Evolutionary conservation across 2,329 filamentous ascomycete species (phyloP).

Genomic region (Pseudocercospora ulei): DNA sequence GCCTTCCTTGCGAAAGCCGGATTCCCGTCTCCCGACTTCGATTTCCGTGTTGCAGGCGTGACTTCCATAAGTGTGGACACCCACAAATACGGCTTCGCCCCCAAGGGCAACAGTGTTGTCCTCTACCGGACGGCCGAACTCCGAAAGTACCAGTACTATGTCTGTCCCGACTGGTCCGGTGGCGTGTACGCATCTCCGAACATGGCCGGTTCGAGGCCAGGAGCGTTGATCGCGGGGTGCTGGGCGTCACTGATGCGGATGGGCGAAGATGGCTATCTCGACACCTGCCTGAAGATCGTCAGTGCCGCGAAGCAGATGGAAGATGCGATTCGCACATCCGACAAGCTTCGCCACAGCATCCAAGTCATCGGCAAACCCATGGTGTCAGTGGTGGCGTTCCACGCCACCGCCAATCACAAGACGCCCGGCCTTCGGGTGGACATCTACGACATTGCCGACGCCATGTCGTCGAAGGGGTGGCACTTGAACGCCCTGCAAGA

Average conservation of each 20-base stretch:
- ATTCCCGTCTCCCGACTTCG: slow-evolving; percentile 78
- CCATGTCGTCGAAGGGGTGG: slow-evolving; percentile 76
- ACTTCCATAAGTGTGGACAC: slow-evolving; percentile 95
- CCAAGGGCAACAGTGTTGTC: slow-evolving; percentile 90
- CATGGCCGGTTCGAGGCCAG: slow-evolving; percentile 82
- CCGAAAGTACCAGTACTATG: slow-evolving; percentile 89
- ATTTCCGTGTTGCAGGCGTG: slow-evolving; percentile 88
- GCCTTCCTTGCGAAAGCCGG: slow-evolving; percentile 89
- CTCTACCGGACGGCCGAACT: slow-evolving; percentile 74
- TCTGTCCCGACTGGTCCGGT: slow-evolving; percentile 87
- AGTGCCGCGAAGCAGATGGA: slow-evolving; percentile 75
- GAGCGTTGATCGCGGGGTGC: slow-evolving; percentile 87
- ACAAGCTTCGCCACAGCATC: slow-evolving; percentile 60
- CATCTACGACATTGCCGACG: slow-evolving; percentile 90
- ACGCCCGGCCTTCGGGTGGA: slow-evolving; percentile 54
- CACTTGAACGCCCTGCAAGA: slow-evolving; percentile 90
- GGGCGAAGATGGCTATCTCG: slow-evolving; percentile 78
- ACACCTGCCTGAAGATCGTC: slow-evolving; percentile 79
- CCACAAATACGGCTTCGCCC: slow-evolving; percentile 97
- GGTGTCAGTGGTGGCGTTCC: slow-evolving; percentile 84
- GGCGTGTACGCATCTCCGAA: slow-evolving; percentile 92
- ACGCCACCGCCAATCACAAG: slow-evolving; percentile 39
- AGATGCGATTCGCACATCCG: slow-evolving; percentile 59
- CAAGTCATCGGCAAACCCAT: slow-evolving; percentile 74
- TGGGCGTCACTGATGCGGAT: slow-evolving; percentile 87